A percentile compares a stretch with the other conserved stretches of the same genome.
Conservation (phyloP, 208 protist genomes). For the Crithidia bombi region DNA sequence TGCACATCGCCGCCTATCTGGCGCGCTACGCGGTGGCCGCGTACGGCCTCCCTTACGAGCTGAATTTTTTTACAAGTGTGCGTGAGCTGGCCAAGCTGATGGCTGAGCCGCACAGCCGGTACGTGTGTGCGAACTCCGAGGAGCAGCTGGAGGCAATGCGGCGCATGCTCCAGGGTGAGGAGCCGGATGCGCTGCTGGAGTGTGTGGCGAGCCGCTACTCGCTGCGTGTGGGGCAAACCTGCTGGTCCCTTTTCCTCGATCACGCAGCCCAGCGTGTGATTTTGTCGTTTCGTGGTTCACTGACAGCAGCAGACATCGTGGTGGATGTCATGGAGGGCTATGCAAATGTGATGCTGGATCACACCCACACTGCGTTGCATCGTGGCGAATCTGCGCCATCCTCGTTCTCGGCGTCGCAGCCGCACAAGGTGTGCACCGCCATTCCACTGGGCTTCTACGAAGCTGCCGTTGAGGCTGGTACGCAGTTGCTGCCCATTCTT, state of each 20-base stretch:
- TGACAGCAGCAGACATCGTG: conserved; percentile 64
- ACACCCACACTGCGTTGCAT: background rate
- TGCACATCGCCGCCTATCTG: conserved; percentile 51
- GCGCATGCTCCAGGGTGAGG: conserved; percentile 73
- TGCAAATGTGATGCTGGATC: conserved; percentile 39
- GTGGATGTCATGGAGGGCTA: conserved; percentile 67
- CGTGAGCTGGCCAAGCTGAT: conserved; percentile 48
- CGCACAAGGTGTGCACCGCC: conserved; percentile 49
- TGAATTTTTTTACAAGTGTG: conserved; percentile 72
- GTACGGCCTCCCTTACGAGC: conserved; percentile 82
- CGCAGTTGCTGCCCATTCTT: conserved; percentile 46
- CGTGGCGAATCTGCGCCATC: background rate
- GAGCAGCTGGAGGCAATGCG: conserved; percentile 78
- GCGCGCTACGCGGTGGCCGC: conserved; percentile 69
- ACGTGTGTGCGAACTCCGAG: conserved; percentile 59
- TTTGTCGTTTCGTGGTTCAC: conserved; percentile 71
- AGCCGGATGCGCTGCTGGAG: conserved; percentile 58
- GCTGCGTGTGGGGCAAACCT: conserved; percentile 47
- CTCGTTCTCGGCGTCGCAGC: background rate
- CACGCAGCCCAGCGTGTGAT: conserved; percentile 63
- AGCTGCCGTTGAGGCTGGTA: conserved; percentile 45
- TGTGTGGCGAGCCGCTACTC: conserved; percentile 70
- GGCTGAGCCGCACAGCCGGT: conserved; percentile 67
- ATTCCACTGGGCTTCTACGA: conserved; percentile 75
- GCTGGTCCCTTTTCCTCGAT: conserved; percentile 69